Conservation (phyloP, 768 basidiomycete genomes). For the Exidia glandulosa region DNA sequence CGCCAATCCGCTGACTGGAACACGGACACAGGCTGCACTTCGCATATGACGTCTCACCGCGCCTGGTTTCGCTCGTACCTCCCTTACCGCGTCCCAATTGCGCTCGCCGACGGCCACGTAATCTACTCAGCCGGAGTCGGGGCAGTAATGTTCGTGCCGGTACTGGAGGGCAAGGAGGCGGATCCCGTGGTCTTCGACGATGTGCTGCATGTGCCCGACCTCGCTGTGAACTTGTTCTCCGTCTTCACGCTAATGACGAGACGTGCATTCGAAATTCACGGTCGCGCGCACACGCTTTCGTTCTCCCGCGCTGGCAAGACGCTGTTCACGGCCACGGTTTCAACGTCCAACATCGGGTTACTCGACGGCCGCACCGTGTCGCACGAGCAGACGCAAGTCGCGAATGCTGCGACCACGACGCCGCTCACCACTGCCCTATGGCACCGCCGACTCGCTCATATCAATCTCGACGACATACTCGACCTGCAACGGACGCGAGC, state of each 20-base stretch:
- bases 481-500: constrained; percentile 11
- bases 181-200: neutral
- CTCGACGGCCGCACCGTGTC: neutral
- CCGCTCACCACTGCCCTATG: constrained; percentile 9
- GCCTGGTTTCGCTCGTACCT: constrained; percentile 16
- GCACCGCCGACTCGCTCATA: constrained; percentile 18
- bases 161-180: constrained; percentile 1
- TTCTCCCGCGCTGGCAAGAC: neutral
- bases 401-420: neutral
- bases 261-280: constrained; percentile 2
- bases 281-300: neutral
- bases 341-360: constrained; percentile 1
- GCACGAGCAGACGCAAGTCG: neutral
- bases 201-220: constrained; percentile 9
- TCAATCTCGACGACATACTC: constrained; percentile 10
- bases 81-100: constrained; percentile 12
- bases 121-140: constrained; percentile 19
- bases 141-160: constrained; percentile 14
- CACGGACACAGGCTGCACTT: constrained; percentile 22
- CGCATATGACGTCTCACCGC: constrained; percentile 23
- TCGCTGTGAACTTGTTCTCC: constrained; percentile 6
- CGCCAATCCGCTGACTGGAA: constrained; percentile 13
- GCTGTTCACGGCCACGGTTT: constrained; percentile 9
- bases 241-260: constrained; percentile 11
- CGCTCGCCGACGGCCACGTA: constrained; percentile 14